These are phyloP conservation scores for Neocallimastix lanati DNA, from an alignment of 192 early-diverging fungal species.

Conservation along the genomic window DNA sequence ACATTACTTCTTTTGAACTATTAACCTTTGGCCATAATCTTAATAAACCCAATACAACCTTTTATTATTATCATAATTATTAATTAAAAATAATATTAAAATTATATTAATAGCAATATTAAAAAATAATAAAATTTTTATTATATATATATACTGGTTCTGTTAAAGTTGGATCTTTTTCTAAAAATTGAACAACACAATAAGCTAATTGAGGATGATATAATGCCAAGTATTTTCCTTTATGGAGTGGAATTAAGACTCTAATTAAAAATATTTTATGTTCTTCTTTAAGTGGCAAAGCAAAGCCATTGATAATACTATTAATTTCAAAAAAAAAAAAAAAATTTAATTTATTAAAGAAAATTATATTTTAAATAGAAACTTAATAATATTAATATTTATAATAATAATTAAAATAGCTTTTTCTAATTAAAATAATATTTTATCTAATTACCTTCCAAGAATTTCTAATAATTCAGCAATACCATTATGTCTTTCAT, in stretches of 20 bases:
- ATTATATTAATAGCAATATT: too few relatives aligned
- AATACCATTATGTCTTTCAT: constrained; percentile 90
- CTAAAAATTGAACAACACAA: constrained; percentile 96
- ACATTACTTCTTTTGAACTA: constrained; percentile 98
- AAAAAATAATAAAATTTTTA: neutral
- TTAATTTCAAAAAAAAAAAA: too few relatives aligned
- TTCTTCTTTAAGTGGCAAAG: constrained; percentile 94
- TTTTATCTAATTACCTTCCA: constrained; percentile 49
- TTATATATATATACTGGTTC: constrained; percentile 36
- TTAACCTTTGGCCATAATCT: constrained; percentile 99
- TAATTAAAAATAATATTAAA: too few relatives aligned
- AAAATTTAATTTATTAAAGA: too few relatives aligned
- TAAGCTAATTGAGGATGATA: constrained; percentile 96
- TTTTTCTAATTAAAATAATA: too few relatives aligned
- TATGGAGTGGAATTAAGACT: constrained; percentile 90
- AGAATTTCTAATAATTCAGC: constrained; percentile 96
- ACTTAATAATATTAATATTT: too few relatives aligned
- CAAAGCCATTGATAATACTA: constrained; percentile 99
- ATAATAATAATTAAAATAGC: too few relatives aligned
- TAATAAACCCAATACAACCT: constrained; percentile 73
- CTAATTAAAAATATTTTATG: constrained; percentile 88
- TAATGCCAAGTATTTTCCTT: constrained; percentile 76
- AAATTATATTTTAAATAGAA: too few relatives aligned
- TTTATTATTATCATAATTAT: neutral
- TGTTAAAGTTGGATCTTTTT: constrained; percentile 88